Evolutionary conservation across 2,329 filamentous ascomycete genomes (phyloP).

Genomic region (Bipolaris bicolor): DNA sequence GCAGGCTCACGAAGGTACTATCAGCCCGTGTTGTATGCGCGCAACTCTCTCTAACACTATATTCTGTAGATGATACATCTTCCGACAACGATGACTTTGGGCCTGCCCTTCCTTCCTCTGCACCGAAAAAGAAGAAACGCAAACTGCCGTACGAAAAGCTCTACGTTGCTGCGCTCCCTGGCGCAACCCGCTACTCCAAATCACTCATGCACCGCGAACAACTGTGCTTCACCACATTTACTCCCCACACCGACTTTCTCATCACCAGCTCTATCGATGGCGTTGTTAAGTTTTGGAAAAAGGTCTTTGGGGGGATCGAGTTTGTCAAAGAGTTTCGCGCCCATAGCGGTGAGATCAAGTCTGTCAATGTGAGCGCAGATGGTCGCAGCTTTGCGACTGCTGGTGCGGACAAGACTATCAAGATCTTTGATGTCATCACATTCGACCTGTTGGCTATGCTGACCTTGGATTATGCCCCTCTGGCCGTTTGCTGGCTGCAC

Average conservation of each 20-base stretch:
- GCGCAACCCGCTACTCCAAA: slow-evolving; percentile 81
- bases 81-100: slow-evolving; percentile 89
- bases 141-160: slow-evolving; percentile 94
- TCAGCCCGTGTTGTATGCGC: slow-evolving; percentile 8
- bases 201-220: slow-evolving; percentile 99
- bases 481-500: slow-evolving; percentile 91
- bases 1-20: slow-evolving; percentile 22
- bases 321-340: slow-evolving; percentile 98
- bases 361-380: slow-evolving; percentile 85
- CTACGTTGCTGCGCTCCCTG: slow-evolving; percentile 87
- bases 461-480: slow-evolving; percentile 74
- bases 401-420: slow-evolving; percentile 77
- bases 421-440: slow-evolving; percentile 79
- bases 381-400: slow-evolving; percentile 92
- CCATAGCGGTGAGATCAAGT: slow-evolving; percentile 82
- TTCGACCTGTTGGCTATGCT: slow-evolving; percentile 73
- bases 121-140: slow-evolving; percentile 85
- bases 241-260: slow-evolving; percentile 89
- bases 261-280: slow-evolving; percentile 94
- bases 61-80: slow-evolving; percentile 44
- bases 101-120: slow-evolving; percentile 82
- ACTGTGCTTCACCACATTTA: slow-evolving; percentile 84
- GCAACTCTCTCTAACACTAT: slow-evolving; percentile 9
- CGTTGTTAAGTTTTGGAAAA: slow-evolving; percentile 99
- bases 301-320: slow-evolving; percentile 85